Percentiles rank a stretch among this genome's conserved stretches.
These are phyloP conservation scores for Diutina catenulata DNA, from an alignment of 1,139 yeast species.

Conservation along the genomic window DNA sequence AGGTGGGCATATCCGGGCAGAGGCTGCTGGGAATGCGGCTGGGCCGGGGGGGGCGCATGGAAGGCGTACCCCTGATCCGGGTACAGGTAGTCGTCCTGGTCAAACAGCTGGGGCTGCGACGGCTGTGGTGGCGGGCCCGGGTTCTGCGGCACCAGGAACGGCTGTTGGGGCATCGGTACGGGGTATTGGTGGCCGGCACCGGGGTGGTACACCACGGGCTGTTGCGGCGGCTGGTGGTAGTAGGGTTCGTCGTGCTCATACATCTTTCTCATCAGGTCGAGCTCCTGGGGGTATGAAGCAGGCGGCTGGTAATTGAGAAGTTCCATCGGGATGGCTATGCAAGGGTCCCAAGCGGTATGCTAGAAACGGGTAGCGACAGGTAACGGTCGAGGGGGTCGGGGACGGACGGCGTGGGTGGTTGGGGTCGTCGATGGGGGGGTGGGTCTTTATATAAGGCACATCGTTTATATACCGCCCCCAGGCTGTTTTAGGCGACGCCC, in stretches of 20 bases:
- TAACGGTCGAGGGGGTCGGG: no score
- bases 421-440: no score
- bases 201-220: not conserved
- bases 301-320: slow-evolving; percentile 5
- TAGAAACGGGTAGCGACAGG: not conserved
- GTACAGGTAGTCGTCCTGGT: not conserved
- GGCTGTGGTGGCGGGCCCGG: not conserved
- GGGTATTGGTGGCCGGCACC: not conserved
- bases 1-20: slow-evolving; percentile 4
- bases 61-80: slow-evolving; percentile 3
- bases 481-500: no score
- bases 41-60: not conserved
- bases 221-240: not conserved
- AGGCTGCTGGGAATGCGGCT: not conserved
- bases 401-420: no score
- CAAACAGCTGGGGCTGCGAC: not conserved
- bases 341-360: not conserved
- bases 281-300: slow-evolving; percentile 3
- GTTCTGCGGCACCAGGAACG: not conserved
- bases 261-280: slow-evolving; percentile 3
- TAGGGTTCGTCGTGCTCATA: slow-evolving; percentile 2
- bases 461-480: no score
- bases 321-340: slow-evolving; percentile 1
- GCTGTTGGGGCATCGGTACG: not conserved
- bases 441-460: no score